Evolutionary conservation across 176 grass and related monocot genomes (phyloP).

Genomic region (Tillandsia fasciculata): DNA sequence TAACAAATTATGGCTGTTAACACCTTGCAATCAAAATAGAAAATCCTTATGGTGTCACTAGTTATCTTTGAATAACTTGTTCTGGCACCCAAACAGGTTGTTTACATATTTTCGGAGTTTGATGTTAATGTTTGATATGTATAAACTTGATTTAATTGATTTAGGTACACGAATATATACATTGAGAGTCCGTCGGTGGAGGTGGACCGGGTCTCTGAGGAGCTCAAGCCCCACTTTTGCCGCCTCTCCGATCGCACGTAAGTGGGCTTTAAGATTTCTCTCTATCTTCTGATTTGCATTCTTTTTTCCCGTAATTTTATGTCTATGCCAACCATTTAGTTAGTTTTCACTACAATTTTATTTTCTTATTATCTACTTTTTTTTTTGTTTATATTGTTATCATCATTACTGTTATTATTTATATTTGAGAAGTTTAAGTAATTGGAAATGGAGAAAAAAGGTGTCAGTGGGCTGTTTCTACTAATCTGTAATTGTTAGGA

Average conservation of each 20-base stretch:
- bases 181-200: constrained; percentile 34
- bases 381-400: constrained; percentile 3
- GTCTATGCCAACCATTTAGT: neutral
- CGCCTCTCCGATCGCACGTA: constrained; percentile 89
- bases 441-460: too few relatives aligned
- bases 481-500: too few relatives aligned
- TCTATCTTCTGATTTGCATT: neutral
- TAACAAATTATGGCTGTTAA: too few relatives aligned
- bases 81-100: too few relatives aligned
- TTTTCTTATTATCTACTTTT: constrained; percentile 9
- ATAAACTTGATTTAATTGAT: constrained; percentile 15
- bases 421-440: too few relatives aligned
- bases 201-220: constrained; percentile 23
- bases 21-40: too few relatives aligned
- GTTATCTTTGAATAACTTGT: too few relatives aligned
- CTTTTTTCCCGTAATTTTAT: neutral
- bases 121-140: neutral
- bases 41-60: too few relatives aligned
- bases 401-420: neutral
- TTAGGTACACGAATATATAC: constrained; percentile 43
- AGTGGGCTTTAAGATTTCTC: neutral
- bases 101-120: too few relatives aligned
- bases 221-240: constrained; percentile 58
- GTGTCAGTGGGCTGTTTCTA: too few relatives aligned
- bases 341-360: neutral